phyloP scores from a whole-genome alignment of 768 basidiomycete genomes.

The Collybia mongolica region DNA sequence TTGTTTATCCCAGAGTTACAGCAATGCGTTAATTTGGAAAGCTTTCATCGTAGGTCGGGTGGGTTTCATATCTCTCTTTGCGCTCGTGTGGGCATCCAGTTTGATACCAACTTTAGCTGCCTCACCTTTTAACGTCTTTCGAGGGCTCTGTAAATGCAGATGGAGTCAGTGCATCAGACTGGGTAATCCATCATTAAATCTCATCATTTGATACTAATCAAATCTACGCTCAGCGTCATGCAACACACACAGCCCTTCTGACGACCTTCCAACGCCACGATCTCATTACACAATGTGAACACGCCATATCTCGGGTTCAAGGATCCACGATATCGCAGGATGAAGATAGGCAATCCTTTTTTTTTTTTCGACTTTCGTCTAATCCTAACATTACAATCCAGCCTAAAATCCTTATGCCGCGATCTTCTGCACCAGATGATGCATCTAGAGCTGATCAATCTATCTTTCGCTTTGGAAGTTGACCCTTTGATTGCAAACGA shows the following conservation, averaged over 20 bases:
- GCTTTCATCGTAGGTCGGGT: conserved; percentile 74
- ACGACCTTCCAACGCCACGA: conserved; percentile 50
- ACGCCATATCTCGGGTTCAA: conserved; percentile 33
- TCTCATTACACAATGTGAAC: conserved; percentile 55
- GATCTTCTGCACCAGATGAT: conserved; percentile 59
- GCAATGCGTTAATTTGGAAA: conserved; percentile 54
- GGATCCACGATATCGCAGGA: conserved; percentile 23
- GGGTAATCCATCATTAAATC: conserved; percentile 38
- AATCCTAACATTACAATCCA: background rate
- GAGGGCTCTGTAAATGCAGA: conserved; percentile 54
- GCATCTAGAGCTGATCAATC: conserved; percentile 53
- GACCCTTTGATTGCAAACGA: conserved; percentile 53
- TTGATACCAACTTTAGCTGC: conserved; percentile 45
- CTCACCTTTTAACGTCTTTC: conserved; percentile 54
- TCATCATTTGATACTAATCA: conserved; percentile 2
- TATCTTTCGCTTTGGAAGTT: conserved; percentile 45
- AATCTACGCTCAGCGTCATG: conserved; percentile 25
- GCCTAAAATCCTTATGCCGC: conserved; percentile 34
- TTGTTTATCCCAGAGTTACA: conserved; percentile 52
- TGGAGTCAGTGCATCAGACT: conserved; percentile 50
- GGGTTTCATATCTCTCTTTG: conserved; percentile 21
- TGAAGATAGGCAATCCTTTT: conserved; percentile 24
- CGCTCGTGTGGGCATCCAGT: background rate
- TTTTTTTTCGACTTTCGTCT: background rate
- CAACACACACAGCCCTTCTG: conserved; percentile 50